These are phyloP conservation scores for Austroboletus festivus DNA, from an alignment of 768 basidiomycete genomes.

Conservation along the genomic window DNA sequence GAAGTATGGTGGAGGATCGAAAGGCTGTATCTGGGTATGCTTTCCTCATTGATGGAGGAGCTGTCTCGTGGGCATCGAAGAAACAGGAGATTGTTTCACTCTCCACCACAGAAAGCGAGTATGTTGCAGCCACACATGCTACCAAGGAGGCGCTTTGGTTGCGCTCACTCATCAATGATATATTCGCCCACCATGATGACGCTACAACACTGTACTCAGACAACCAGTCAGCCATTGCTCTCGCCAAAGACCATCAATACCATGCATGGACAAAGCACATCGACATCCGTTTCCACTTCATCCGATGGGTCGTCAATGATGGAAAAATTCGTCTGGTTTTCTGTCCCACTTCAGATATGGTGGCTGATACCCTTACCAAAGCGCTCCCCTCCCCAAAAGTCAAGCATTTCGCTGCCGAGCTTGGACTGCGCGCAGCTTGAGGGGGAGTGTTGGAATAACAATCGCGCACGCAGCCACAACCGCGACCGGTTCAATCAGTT, in stretches of 20 bases:
- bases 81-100: constrained; percentile 35
- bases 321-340: not conserved
- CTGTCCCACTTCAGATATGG: not conserved
- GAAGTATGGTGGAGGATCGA: constrained; percentile 5
- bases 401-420: too few species aligned
- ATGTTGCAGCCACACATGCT: constrained; percentile 22
- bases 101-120: constrained; percentile 38
- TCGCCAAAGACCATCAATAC: not conserved
- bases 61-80: constrained; percentile 34
- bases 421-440: too few species aligned
- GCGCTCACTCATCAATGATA: too few species aligned
- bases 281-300: not conserved
- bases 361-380: too few species aligned
- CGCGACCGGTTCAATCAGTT: too few species aligned
- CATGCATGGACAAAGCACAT: not conserved
- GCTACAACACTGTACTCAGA: not conserved
- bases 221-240: not conserved
- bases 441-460: too few species aligned
- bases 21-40: constrained; percentile 17
- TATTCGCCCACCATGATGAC: too few species aligned
- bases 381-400: too few species aligned
- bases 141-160: constrained; percentile 27
- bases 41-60: constrained; percentile 13
- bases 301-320: not conserved
- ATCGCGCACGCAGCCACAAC: too few species aligned